Base-by-base conservation (phyloP, 2,329 filamentous ascomycete species). In the Shiraia bambusicola region DNA sequence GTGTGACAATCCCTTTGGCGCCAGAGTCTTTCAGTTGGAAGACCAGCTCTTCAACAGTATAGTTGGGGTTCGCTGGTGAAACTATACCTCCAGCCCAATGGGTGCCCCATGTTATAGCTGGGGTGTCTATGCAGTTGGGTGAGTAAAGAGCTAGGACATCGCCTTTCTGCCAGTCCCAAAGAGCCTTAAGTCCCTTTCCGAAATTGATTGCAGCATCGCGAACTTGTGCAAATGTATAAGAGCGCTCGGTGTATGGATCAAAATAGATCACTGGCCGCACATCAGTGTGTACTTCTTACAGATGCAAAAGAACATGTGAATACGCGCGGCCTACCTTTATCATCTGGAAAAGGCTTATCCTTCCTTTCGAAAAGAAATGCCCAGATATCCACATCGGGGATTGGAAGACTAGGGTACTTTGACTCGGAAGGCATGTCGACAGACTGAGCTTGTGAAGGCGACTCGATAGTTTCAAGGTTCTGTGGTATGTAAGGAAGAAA, bases 21-120 rank as follows among this genome's bases (percentile, higher is more conserved):
- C 81, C 79, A 0, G 85, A 85, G 67, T 94, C 87, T 57, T 82
- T 82, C 47, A 97, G 78, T 71, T 96, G 91, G 59, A 87, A 90
- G 4, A 86, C 83, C 25, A 96, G 77, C 69, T 97, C 92, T 8
- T 88, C 82, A 10, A 80, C 80, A 0, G 87, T 95, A 70, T 95
- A 95, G 3, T 83, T 82, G 14, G 91, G 90, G 62, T 96, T 96
- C 2, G 88, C 90, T 0, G 91, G 89, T n/a, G 85, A 89, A 9
- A 88, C 72, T 37, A 88, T 74, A 22, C 87, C 90, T 32, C 90
- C 91, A 1, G 88, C 86, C 87, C 88, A 96, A 52, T 86, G 81
- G 8, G 82, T 78, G 19, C 90, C 91, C 75, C 88, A 88, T 67
- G 82, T 88, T 33, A 90, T 69, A 3, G 84, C 75, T 0, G 88